Base-by-base conservation (phyloP, 2,329 filamentous ascomycete species). In the Colletotrichum chrysophilum region DNA sequence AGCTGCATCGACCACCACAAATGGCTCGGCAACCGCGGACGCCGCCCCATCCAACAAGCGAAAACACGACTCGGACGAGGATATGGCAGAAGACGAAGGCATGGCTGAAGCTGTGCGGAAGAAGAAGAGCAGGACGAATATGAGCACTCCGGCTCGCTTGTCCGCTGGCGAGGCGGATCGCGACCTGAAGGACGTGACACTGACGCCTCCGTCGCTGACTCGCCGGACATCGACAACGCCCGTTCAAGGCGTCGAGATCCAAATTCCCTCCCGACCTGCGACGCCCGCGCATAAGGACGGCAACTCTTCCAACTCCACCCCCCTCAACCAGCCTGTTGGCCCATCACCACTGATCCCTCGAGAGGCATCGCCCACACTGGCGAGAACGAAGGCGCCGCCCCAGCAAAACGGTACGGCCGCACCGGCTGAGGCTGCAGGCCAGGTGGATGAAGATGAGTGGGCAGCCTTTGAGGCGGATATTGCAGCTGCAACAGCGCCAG, bases 391-490 rank as follows among this genome's bases (percentile, higher is more conserved):
- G 62, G 65, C 76, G n/a, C 65, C 58, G 14, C 60, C 74, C 9
- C 66, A 73, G 30, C 56, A 78, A 7, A 34, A 78, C 56, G 74
- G 79, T 38, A 74, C 80, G 13, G 56, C 78, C n/a, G 71, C 77
- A 55, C 68, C 70, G 21, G 66, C 62, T 68, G 43, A 71, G 36
- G 58, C 77, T 21, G 69, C 79, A 56, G 74, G 78, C 21, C 78
- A 82, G 9, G 85, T 88, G 10, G 92, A 96, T 81, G 95, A 98
- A 80, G 91, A 93, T 70, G 94, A 97, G 84, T 97, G 94, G 94
- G 94, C 94, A 3, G 94, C 95, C 10, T 97, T 98, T 81, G 94
- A 98, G 82, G 94, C 94, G 4, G 95, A 98, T 70, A 92, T 98
- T 71, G 93, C 92, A 21, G 85, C 86, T 34, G 81, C 86, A 28